Conservation (phyloP, 1,284 basidiomycete species). For the Porodaedalea pini region DNA sequence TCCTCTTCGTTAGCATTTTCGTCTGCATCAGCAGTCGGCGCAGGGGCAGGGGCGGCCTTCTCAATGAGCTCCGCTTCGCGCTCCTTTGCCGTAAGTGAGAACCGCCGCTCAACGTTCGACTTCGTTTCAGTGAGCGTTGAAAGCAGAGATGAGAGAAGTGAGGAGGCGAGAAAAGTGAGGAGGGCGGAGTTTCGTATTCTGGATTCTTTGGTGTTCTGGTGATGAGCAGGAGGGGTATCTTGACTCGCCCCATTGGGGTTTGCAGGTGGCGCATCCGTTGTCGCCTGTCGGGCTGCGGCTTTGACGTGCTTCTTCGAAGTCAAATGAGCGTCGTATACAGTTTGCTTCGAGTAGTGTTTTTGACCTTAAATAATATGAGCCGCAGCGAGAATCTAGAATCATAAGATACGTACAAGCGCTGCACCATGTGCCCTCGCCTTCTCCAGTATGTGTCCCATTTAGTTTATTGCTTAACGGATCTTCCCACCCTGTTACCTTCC, state of each 20-base stretch:
- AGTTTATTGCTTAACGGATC: constrained; percentile 37
- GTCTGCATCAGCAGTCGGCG: constrained; percentile 40
- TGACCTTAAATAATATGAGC: constrained; percentile 56
- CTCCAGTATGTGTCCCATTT: constrained; percentile 39
- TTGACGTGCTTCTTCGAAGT: constrained; percentile 95
- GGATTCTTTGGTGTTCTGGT: constrained; percentile 44
- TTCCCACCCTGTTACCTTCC: constrained; percentile 77
- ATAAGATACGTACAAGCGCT: constrained; percentile 71
- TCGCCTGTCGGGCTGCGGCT: constrained; percentile 70
- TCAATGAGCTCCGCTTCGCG: constrained; percentile 91
- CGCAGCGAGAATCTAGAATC: not conserved
- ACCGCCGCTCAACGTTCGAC: constrained; percentile 92
- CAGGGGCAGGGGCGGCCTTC: constrained; percentile 65
- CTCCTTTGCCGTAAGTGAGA: constrained; percentile 94
- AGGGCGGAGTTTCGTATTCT: constrained; percentile 71
- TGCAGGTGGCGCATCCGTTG: constrained; percentile 47
- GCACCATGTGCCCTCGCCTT: constrained; percentile 86
- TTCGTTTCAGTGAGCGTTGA: constrained; percentile 84
- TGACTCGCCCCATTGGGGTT: constrained; percentile 56
- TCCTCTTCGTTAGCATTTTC: constrained; percentile 65
- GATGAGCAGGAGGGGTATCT: constrained; percentile 26
- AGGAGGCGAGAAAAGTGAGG: constrained; percentile 67
- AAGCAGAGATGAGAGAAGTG: constrained; percentile 63
- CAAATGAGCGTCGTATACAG: constrained; percentile 95
- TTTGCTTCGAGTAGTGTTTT: constrained; percentile 93